Base-by-base conservation (phyloP, 2,329 filamentous ascomycete species). In the Chrysoporthe austroafricana region DNA sequence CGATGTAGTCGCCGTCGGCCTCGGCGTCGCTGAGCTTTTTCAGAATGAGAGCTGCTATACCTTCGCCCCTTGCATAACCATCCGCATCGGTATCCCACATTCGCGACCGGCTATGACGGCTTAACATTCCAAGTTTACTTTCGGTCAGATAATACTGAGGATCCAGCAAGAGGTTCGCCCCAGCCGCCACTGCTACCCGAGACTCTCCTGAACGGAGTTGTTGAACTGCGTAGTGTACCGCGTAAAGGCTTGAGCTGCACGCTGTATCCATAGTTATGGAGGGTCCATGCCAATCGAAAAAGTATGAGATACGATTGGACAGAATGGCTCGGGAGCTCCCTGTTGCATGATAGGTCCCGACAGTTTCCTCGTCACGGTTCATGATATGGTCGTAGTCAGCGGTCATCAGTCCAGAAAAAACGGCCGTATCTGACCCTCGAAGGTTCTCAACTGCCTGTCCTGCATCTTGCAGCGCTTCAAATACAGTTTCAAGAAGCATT, bases 1-100 rank as follows among this genome's bases (percentile, higher is more conserved):
- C 73, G 54, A 84, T 80, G 0, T 66, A 8, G 57, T 80, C 78
- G 0, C 82, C 81, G 60, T 84, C 84, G 5, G 73, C 74, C 8
- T 87, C 63, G 0, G 85, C 86, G 48, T 77, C 76, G 13, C 78
- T 78, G 16, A 79, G 73, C 2, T 73, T 77, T 73, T 87, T 87
- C 1, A 87, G 69, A 0, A 86, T 67, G 0, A 87, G 39, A 1
- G 79, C 76, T 0, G 77, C 81, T 11, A 82, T 71, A 2, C 84
- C 85, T 69, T 87, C 85, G 3, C 84, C 85, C 16, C 84, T 77
- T 1, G 79, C 83, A 70, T 86, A 87, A 0, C 85, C 85, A 66
- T 84, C 77, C 0, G 82, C 85, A 6, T 73, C 72, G 0, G 74
- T 72, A 69, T 86, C 84, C 73, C 81, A 85, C 70, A 78, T 79